A percentile compares a stretch with the other conserved stretches of the same genome.
These are phyloP conservation scores for Nakataea oryzae DNA, from an alignment of 2,329 filamentous ascomycete species.

Conservation along the genomic window DNA sequence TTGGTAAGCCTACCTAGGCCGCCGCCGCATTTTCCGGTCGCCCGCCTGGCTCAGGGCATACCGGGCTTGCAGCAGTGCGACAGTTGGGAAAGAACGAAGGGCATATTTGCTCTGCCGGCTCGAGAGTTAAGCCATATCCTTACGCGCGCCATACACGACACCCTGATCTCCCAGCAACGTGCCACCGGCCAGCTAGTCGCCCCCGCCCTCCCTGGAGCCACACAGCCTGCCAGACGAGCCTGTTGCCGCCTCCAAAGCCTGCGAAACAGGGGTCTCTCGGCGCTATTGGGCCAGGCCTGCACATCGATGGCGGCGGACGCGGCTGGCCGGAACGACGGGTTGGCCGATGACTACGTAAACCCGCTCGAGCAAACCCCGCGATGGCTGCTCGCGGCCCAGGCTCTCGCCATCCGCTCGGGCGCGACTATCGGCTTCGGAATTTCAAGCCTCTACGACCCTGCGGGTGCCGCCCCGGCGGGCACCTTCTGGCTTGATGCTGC, in stretches of 20 bases:
- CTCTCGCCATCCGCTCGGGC: constrained; percentile 11
- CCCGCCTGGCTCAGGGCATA: background rate
- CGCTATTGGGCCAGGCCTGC: no score
- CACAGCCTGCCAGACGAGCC: background rate
- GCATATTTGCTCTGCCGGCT: background rate
- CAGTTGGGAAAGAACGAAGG: background rate
- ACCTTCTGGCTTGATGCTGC: constrained; percentile 16
- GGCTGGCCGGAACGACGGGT: background rate
- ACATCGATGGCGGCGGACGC: background rate
- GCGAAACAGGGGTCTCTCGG: background rate
- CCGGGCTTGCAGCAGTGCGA: background rate
- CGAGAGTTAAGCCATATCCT: background rate
- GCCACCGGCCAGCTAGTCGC: no score
- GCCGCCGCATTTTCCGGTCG: background rate
- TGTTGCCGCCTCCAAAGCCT: background rate
- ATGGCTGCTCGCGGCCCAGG: constrained; percentile 16
- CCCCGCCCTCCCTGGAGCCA: background rate
- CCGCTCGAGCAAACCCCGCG: constrained; percentile 12
- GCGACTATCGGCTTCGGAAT: constrained; percentile 13
- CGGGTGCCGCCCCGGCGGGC: constrained; percentile 7
- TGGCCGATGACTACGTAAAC: constrained; percentile 12
- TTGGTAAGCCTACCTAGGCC: background rate
- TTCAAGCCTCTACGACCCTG: constrained; percentile 4
- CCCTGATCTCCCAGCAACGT: no score
- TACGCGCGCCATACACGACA: no score